These are phyloP conservation scores for Solanum rostratum DNA, from an alignment of 257 asterid species.

Conservation along the genomic window DNA sequence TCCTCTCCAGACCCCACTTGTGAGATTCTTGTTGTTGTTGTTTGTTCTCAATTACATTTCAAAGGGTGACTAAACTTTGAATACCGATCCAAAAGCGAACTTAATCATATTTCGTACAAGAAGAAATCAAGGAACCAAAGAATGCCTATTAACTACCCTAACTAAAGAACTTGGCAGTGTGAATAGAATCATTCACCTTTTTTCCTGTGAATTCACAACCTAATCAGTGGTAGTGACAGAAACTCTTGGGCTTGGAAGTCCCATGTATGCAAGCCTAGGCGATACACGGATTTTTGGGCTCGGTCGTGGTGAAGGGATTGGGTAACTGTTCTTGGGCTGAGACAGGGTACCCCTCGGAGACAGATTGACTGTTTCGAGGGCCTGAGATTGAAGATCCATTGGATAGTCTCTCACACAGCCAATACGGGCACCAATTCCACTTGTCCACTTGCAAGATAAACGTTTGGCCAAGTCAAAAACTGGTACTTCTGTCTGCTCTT, in stretches of 20 bases:
- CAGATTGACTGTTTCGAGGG: constrained; percentile 45
- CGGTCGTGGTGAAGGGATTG: constrained; percentile 59
- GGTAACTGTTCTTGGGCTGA: constrained; percentile 9
- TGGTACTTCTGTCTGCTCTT: constrained; percentile 13
- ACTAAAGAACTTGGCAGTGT: neutral
- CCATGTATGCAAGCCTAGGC: constrained; percentile 46
- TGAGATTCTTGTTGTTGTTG: too few relatives aligned
- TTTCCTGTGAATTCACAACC: neutral
- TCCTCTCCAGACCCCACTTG: too few relatives aligned
- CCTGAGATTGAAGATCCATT: constrained; percentile 44
- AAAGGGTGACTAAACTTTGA: neutral
- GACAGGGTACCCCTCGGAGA: constrained; percentile 27
- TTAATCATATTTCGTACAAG: neutral
- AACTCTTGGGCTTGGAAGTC: constrained; percentile 39
- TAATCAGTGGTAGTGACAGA: neutral
- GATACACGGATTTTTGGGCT: constrained; percentile 40
- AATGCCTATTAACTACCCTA: neutral
- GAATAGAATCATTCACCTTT: neutral
- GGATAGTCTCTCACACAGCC: constrained; percentile 78
- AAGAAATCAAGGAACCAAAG: neutral
- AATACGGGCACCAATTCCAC: constrained; percentile 57
- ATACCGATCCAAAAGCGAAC: neutral
- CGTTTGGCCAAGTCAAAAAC: constrained; percentile 29
- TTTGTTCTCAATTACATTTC: neutral
- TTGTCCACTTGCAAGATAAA: constrained; percentile 50